phyloP scores from a whole-genome alignment of 2,329 filamentous ascomycete species.

The Cryphonectria japonica region DNA sequence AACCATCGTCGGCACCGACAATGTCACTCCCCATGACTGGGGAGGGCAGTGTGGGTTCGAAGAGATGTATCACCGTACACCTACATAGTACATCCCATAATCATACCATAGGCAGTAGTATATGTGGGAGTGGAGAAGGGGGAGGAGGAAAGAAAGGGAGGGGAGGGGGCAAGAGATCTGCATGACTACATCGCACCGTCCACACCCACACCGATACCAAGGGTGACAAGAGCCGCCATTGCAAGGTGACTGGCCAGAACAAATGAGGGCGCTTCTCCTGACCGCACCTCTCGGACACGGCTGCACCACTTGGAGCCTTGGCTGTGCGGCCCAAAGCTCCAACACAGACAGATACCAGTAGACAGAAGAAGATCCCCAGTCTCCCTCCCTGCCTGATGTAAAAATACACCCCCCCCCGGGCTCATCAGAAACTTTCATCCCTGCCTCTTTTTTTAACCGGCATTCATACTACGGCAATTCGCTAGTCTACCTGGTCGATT shows the following conservation, averaged over 20 bases:
- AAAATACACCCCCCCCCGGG: background rate
- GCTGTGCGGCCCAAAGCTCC: background rate
- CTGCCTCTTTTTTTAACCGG: conserved; percentile 1
- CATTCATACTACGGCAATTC: background rate
- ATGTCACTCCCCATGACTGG: background rate
- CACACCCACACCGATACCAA: conserved; percentile 5
- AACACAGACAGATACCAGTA: background rate
- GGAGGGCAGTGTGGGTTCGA: background rate
- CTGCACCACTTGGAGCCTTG: conserved; percentile 3
- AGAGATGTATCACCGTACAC: background rate
- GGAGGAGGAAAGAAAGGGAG: background rate
- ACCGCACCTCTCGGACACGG: conserved; percentile 24
- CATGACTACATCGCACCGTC: background rate
- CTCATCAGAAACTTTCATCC: conserved; percentile 4
- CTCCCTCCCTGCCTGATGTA: background rate
- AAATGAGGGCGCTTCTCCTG: conserved; percentile 11
- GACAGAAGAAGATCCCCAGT: background rate
- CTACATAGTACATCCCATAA: background rate
- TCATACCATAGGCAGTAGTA: background rate
- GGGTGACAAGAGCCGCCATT: conserved; percentile 8
- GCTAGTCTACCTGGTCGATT: background rate
- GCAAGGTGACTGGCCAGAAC: conserved; percentile 19
- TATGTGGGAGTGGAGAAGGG: background rate
- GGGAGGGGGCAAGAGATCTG: background rate
- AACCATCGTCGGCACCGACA: background rate